phyloP scores from a whole-genome alignment of 192 early-diverging fungal genomes.

The Mortierella hygrophila region DNA sequence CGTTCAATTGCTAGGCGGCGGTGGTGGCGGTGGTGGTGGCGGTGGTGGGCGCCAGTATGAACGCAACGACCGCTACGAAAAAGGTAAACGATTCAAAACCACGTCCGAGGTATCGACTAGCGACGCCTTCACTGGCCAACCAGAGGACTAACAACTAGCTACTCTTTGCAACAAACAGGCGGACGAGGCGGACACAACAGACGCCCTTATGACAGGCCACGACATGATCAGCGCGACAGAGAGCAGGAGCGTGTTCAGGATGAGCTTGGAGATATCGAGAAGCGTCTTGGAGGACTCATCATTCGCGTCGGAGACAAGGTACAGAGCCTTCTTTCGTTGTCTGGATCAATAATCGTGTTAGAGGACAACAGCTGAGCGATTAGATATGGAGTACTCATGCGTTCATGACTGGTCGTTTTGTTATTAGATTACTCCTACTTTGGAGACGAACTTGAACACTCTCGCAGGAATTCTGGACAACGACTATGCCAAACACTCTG shows the following conservation, averaged over 20 bases:
- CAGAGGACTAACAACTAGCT: neutral
- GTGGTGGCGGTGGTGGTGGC: slow-evolving; percentile 9
- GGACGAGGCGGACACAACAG: slow-evolving; percentile 32
- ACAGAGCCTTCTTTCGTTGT: slow-evolving; percentile 2
- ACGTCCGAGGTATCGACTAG: neutral
- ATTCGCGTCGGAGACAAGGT: slow-evolving; percentile 84
- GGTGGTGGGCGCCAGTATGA: slow-evolving; percentile 42
- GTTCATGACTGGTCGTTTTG: neutral
- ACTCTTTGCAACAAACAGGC: neutral
- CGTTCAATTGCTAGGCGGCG: neutral
- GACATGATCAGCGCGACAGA: slow-evolving; percentile 41
- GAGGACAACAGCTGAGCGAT: no score
- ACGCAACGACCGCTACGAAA: slow-evolving; percentile 22
- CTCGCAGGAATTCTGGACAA: slow-evolving; percentile 78
- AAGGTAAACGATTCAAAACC: neutral
- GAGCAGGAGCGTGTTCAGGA: slow-evolving; percentile 52
- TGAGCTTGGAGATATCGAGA: slow-evolving; percentile 74
- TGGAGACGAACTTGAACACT: slow-evolving; percentile 74
- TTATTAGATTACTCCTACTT: slow-evolving; percentile 66
- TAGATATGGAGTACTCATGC: neutral
- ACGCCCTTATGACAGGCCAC: slow-evolving; percentile 37
- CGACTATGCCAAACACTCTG: slow-evolving; percentile 76
- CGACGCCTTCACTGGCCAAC: no score
- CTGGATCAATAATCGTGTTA: neutral
- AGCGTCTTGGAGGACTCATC: slow-evolving; percentile 76